Percentiles rank a stretch among this genome's conserved stretches.
Evolutionary conservation across 495 filamentous ascomycete species (phyloP).

Genomic region (Annulohypoxylon maeteangense): DNA sequence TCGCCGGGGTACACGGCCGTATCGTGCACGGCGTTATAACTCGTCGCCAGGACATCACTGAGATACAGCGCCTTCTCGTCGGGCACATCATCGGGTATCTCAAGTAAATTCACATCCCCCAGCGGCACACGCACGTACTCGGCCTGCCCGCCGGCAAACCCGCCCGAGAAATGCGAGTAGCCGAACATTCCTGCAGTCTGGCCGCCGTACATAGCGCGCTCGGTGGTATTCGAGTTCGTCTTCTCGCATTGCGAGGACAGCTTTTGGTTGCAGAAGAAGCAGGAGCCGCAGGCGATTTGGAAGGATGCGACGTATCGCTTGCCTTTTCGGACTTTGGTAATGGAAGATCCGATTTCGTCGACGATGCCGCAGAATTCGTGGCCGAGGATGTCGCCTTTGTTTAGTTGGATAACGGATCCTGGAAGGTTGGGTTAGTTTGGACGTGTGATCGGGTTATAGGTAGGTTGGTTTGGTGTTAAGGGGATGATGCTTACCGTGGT

Average conservation of each 20-base stretch:
- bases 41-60: conserved; percentile 81
- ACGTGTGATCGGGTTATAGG: not conserved
- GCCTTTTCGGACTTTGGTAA: conserved; percentile 68
- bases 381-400: conserved; percentile 88
- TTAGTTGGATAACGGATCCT: conserved; percentile 72
- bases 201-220: conserved; percentile 76
- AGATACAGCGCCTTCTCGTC: conserved; percentile 90
- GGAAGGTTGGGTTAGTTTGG: not conserved
- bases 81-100: conserved; percentile 80
- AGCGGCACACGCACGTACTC: conserved; percentile 88
- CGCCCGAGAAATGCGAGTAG: conserved; percentile 82
- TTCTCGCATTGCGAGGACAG: conserved; percentile 80
- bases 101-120: conserved; percentile 84
- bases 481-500: conserved; percentile 63
- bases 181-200: conserved; percentile 79
- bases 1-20: conserved; percentile 83
- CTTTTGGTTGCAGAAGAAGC: conserved; percentile 81
- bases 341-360: conserved; percentile 71
- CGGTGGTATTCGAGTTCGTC: conserved; percentile 77
- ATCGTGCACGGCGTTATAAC: conserved; percentile 84
- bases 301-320: conserved; percentile 87
- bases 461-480: not conserved
- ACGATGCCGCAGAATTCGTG: conserved; percentile 91
- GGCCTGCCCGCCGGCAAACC: conserved; percentile 89
- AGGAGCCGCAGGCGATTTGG: conserved; percentile 83